Percentiles rank a stretch among this genome's conserved stretches.
phyloP scores from a whole-genome alignment of 306 rosid genomes.

The Inga leiocalycina region DNA sequence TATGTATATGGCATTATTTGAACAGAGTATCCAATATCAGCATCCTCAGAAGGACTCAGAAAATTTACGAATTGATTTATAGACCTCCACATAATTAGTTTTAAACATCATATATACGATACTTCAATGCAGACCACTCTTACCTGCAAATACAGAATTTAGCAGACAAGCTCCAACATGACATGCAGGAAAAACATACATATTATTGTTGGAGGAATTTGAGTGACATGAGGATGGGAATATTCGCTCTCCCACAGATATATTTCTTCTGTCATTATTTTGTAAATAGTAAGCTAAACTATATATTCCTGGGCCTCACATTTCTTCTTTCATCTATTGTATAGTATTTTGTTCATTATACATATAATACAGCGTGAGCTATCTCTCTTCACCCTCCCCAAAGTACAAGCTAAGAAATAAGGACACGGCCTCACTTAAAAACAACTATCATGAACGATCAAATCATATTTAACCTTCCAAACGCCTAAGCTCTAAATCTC shows the following conservation, averaged over 20 bases:
- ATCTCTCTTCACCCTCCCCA: background rate
- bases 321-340: background rate
- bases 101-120: background rate
- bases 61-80: background rate
- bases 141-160: background rate
- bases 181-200: background rate
- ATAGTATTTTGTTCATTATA: background rate
- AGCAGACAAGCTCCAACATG: background rate
- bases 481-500: background rate
- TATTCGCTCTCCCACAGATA: background rate
- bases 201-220: background rate
- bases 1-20: background rate
- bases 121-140: background rate
- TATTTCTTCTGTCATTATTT: background rate
- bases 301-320: background rate
- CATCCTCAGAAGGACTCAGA: slow-evolving; percentile 25
- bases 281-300: background rate
- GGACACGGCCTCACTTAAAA: background rate
- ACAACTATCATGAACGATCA: background rate
- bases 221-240: background rate
- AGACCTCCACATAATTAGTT: background rate
- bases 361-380: background rate
- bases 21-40: background rate
- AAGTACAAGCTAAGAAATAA: background rate
- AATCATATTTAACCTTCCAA: background rate